Evolutionary conservation across 2,329 filamentous ascomycete species (phyloP), one percentile per base, ranked within the genome.

Genomic region (Diaporthe ampelina): DNA sequence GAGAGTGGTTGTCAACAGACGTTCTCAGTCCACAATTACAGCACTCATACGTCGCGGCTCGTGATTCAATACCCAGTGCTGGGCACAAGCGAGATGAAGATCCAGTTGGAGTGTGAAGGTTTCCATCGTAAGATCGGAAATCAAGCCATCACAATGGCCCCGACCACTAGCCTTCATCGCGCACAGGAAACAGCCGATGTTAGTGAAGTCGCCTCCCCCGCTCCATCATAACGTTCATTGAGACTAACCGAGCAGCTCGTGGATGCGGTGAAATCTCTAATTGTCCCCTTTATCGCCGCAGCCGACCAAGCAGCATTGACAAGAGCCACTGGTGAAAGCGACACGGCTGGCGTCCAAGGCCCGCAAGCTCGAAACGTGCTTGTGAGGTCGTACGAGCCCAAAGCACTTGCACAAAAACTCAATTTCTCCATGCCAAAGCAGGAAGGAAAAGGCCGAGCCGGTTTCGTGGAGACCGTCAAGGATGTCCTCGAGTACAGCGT

Each of bases 401-500:
- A 89, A 54, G 87, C 89, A 21, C 82, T 93, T 17, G 82, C 85
- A 1, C 85, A 89, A 59, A 85, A 90, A 67, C 84, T 93, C 76
- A 84, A 88, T 19, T 85, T 94, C 50, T 83, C 88, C 9, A 84
- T 95, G 11, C 91, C 93, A 0, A 79, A 83, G 3, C 84, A 82
- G 5, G 82, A 87, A 52, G 91, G 90, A 9, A 86, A 85, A 76
- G 93, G 92, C 0, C 93, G 93, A 78, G 89, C 94, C 58, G 96
- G 95, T 0, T 85, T 98, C 45, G 85, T 98, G 40, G 88, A 91
- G 48, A 90, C 91, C 4, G 88, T 97, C 58, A 86, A 91, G 78
- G 90, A 91, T 75, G 87, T 98, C 26, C 87, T 98, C 57, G 88
- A 90, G 77, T 95, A 97, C 83, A 96, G 94, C 79, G 95, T 98